Evolutionary conservation across 1,284 basidiomycete genomes (phyloP).

Genomic region (Microbotryum saponariae): DNA sequence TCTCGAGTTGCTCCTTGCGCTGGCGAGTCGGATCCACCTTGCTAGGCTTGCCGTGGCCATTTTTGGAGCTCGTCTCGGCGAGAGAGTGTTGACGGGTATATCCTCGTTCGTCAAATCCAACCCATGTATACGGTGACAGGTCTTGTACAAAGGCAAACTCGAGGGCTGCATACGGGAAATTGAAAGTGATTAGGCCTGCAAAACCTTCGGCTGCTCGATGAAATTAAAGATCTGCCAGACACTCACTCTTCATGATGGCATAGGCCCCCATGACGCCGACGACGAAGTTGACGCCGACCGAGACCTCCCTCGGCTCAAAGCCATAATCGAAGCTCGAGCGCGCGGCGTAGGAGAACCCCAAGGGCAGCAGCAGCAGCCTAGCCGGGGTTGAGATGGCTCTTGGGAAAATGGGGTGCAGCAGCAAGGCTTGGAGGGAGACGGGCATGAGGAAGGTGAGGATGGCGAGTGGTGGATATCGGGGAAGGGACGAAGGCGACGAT

Average conservation of each 20-base stretch:
- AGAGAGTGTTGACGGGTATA: neutral
- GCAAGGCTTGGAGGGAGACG: constrained; percentile 19
- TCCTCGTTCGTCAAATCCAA: constrained; percentile 15
- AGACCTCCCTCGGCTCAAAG: neutral
- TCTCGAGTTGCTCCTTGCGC: constrained; percentile 1
- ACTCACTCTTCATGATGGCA: constrained; percentile 17
- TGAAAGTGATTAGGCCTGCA: too few relatives aligned
- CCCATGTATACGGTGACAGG: constrained; percentile 23
- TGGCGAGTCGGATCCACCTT: neutral
- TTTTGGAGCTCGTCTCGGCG: neutral
- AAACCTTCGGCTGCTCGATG: too few relatives aligned
- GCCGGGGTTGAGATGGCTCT: constrained; percentile 3
- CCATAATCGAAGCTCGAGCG: neutral
- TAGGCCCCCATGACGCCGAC: constrained; percentile 7
- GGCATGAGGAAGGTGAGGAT: constrained; percentile 18
- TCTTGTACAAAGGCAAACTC: constrained; percentile 26
- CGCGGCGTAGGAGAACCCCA: constrained; percentile 7
- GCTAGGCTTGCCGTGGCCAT: neutral
- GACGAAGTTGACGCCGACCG: neutral
- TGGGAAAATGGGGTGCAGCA: constrained; percentile 24
- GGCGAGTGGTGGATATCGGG: too few relatives aligned
- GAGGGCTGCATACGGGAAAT: neutral
- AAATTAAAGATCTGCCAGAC: too few relatives aligned
- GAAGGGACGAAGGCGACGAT: too few relatives aligned
- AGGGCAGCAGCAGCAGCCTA: constrained; percentile 13